Evolutionary conservation across 106 monocot genomes (phyloP).

Genomic region (Dioscorea zingiberensis): DNA sequence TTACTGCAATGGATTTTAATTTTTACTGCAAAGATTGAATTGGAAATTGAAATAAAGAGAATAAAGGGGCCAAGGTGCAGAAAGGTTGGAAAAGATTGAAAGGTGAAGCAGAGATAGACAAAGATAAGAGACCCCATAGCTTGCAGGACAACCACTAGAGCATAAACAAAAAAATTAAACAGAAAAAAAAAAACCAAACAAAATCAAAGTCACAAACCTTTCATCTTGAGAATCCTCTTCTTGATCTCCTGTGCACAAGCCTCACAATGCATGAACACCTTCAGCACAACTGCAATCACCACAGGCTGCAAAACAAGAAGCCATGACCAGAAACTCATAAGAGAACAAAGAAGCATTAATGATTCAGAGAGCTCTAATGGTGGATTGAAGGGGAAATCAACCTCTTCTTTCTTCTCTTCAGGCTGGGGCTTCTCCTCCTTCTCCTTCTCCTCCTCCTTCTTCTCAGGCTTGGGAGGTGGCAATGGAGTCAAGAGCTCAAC

Average conservation of each 20-base stretch:
- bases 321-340: background rate
- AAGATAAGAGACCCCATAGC: no score
- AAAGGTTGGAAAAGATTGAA: no score
- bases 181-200: background rate
- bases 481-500: slow-evolving; percentile 65
- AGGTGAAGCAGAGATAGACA: no score
- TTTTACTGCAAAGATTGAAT: no score
- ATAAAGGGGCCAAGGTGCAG: no score
- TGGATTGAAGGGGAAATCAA: background rate
- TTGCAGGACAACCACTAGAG: no score
- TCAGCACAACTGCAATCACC: slow-evolving; percentile 60
- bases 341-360: background rate
- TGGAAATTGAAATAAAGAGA: no score
- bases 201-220: slow-evolving; percentile 37
- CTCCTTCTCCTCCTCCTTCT: slow-evolving; percentile 35
- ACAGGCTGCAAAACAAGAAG: slow-evolving; percentile 30
- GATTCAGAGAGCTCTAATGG: background rate
- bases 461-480: slow-evolving; percentile 30
- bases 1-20: no score
- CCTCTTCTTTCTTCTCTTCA: slow-evolving; percentile 78
- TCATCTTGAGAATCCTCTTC: slow-evolving; percentile 83
- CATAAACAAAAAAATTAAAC: background rate
- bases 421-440: slow-evolving; percentile 44
- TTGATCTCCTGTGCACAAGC: slow-evolving; percentile 89
- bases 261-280: slow-evolving; percentile 96